Evolutionary conservation across 2,329 filamentous ascomycete species (phyloP).

Genomic region (Nannizziopsis barbatae): DNA sequence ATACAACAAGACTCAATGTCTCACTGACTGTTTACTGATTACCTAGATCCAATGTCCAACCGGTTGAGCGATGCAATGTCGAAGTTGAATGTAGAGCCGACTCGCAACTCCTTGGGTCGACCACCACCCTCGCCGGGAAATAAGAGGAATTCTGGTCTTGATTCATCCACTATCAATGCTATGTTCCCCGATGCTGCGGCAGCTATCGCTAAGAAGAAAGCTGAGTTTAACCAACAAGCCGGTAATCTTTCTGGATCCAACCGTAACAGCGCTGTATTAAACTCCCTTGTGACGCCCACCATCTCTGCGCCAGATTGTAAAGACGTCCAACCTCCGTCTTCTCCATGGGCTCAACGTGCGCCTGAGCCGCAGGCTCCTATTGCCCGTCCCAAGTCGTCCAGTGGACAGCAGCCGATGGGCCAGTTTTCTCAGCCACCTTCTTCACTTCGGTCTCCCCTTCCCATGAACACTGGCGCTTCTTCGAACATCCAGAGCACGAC

Average conservation of each 20-base stretch:
- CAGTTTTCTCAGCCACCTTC: slow-evolving; percentile 80
- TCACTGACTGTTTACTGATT: slow-evolving; percentile 12
- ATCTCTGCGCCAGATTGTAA: slow-evolving; percentile 60
- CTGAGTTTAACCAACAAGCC: slow-evolving; percentile 91
- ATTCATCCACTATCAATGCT: slow-evolving; percentile 85
- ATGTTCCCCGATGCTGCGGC: slow-evolving; percentile 99
- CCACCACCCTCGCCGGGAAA: slow-evolving; percentile 64
- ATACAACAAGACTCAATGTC: slow-evolving; percentile 6
- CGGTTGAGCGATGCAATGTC: slow-evolving; percentile 93
- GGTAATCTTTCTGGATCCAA: slow-evolving; percentile 83
- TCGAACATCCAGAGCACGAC: slow-evolving; percentile 73
- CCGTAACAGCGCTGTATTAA: slow-evolving; percentile 72
- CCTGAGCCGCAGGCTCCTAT: slow-evolving; percentile 43
- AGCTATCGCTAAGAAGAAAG: slow-evolving; percentile 97
- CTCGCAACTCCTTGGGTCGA: slow-evolving; percentile 74
- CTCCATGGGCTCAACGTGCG: slow-evolving; percentile 61
- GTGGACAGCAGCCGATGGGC: slow-evolving; percentile 70
- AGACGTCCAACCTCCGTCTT: slow-evolving; percentile 57
- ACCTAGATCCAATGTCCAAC: slow-evolving; percentile 85
- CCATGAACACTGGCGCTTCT: slow-evolving; percentile 51
- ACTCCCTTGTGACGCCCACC: slow-evolving; percentile 61
- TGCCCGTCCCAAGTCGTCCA: slow-evolving; percentile 64
- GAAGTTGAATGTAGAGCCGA: slow-evolving; percentile 78
- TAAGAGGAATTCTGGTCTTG: slow-evolving; percentile 90
- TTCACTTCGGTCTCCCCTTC: slow-evolving; percentile 69